These are phyloP conservation scores for Umbilicaria muhlenbergii DNA, from an alignment of 495 filamentous ascomycete species.

Conservation along the genomic window DNA sequence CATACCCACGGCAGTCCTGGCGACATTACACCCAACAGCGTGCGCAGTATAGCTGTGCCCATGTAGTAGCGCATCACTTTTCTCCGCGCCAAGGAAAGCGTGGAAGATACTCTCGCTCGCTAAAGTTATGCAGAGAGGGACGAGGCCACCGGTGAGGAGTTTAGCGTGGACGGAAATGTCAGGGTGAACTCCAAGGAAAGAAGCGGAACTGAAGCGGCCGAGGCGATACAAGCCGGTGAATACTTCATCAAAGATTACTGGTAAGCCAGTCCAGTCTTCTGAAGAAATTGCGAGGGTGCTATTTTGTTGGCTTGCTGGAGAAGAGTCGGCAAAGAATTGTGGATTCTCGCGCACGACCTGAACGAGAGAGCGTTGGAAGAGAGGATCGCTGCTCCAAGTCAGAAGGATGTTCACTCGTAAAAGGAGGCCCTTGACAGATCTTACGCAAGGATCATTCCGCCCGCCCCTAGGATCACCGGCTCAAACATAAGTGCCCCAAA, in stretches of 20 bases:
- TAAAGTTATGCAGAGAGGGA: slow-evolving; percentile 57
- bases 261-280: slow-evolving; percentile 48
- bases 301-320: slow-evolving; percentile 4
- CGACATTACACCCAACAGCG: slow-evolving; percentile 59
- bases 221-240: slow-evolving; percentile 72
- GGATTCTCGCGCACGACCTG: slow-evolving; percentile 41
- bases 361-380: slow-evolving; percentile 56
- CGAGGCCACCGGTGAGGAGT: slow-evolving; percentile 57
- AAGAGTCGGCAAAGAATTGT: slow-evolving; percentile 26
- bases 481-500: slow-evolving; percentile 66
- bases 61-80: slow-evolving; percentile 58
- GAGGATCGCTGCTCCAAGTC: slow-evolving; percentile 40
- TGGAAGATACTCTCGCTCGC: slow-evolving; percentile 57
- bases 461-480: slow-evolving; percentile 59
- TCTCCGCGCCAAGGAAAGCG: slow-evolving; percentile 49
- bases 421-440: slow-evolving; percentile 10
- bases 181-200: slow-evolving; percentile 46
- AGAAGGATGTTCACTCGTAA: slow-evolving; percentile 4
- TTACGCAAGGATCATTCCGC: slow-evolving; percentile 63
- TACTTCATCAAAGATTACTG: slow-evolving; percentile 65
- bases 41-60: slow-evolving; percentile 76
- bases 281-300: slow-evolving; percentile 2
- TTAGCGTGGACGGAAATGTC: slow-evolving; percentile 69
- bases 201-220: slow-evolving; percentile 45
- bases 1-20: slow-evolving; percentile 36